These are phyloP conservation scores for Somion occarium DNA, from an alignment of 1,284 basidiomycete species.

Conservation along the genomic window DNA sequence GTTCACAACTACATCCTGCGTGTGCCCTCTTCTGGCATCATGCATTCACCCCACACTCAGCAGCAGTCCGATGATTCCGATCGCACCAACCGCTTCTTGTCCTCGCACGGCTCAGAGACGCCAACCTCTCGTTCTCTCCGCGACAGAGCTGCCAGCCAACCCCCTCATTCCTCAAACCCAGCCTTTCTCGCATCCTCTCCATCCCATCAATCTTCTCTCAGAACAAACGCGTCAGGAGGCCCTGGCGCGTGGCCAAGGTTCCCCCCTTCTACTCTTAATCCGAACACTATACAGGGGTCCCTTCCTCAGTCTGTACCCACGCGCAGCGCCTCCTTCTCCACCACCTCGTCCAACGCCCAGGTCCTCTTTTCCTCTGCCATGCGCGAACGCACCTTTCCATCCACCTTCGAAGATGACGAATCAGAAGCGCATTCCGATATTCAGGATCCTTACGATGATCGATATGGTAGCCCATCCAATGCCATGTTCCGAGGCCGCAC, in stretches of 20 bases:
- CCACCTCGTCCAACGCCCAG: conserved; percentile 38
- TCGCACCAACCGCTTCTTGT: conserved; percentile 54
- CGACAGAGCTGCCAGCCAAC: conserved; percentile 65
- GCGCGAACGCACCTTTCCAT: conserved; percentile 58
- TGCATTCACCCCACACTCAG: conserved; percentile 25
- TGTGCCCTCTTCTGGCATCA: conserved; percentile 10
- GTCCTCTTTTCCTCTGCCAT: conserved; percentile 54
- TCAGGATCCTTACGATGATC: conserved; percentile 44
- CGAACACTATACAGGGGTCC: conserved; percentile 19
- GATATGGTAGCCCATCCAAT: conserved; percentile 35
- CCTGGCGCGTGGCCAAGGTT: conserved; percentile 43
- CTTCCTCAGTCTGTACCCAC: conserved; percentile 44
- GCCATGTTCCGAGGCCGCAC: conserved; percentile 46
- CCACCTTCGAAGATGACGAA: conserved; percentile 73
- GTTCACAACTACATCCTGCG: conserved; percentile 24
- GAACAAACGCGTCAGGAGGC: conserved; percentile 40
- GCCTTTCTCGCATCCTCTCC: conserved; percentile 49
- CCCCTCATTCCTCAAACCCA: conserved; percentile 48
- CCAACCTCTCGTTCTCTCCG: conserved; percentile 30
- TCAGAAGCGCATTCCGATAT: conserved; percentile 50
- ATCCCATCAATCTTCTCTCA: conserved; percentile 44
- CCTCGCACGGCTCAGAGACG: conserved; percentile 34
- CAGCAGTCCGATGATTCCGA: conserved; percentile 32
- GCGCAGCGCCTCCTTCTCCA: conserved; percentile 63
- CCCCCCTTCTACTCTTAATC: conserved; percentile 33